Base-by-base conservation (phyloP, 441 rosid species). In the Metrosideros polymorpha region DNA sequence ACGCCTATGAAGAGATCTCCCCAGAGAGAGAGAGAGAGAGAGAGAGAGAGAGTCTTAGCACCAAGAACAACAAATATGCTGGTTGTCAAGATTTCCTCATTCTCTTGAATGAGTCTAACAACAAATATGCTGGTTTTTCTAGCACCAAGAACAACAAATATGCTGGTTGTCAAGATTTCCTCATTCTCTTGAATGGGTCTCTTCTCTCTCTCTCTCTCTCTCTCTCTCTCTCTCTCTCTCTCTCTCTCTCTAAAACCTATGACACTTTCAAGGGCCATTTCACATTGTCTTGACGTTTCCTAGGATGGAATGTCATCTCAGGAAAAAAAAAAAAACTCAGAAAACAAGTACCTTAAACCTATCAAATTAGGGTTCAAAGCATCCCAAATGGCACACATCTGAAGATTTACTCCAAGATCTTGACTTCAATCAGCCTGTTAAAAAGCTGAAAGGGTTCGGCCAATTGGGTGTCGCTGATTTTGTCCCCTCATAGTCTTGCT, bases 281-380 rank as follows among this genome's bases (percentile, higher is more conserved):
- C 35, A 59, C 35, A 82, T 56, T 82, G 50, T 85, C 54, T 83
- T 71, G 85, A 86, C 86, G 32, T 76, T 83, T 89, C 92, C 88
- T 86, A 82, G 49, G 57, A 88, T 66, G 45, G 84, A 84, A 56
- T 83, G 83, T 54, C 89, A 90, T 71, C 75, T 86, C 86, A 49
- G 82, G 30, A 71, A 29, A 22, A 45, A 35, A 61, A 22, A 71
- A 12, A 56, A n/a, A 71, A 22, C 49, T 39, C n/a, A 12, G 47
- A n/a, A n/a, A 24, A 22, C 47, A 39, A 39, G 47, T 71, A 9
- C 79, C 79, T 39, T 39, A 39, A 39, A 71, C 15, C 79, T 14
- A 71, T 71, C 79, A 39, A 71, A 71, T 35, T 39, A 6, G 79
- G 79, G 49, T 71, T 71, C 49, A 39, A 39, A 71, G 12, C 22